phyloP scores from a whole-genome alignment of 345 rosid genomes.

The Turnera subulata region DNA sequence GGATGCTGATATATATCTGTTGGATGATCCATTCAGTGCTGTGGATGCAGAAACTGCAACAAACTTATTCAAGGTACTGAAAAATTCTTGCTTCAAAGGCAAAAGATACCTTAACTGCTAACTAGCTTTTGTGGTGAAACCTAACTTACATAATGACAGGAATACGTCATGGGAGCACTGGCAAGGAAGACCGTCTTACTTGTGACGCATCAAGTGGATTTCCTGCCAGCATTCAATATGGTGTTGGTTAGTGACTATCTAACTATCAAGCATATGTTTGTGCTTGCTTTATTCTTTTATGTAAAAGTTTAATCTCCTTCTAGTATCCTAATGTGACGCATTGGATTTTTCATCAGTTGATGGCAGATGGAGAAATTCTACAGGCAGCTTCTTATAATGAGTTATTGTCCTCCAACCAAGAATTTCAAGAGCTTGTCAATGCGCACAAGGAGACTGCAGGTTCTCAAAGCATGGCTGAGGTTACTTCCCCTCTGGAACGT shows the following conservation, averaged over 20 bases:
- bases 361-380: constrained; percentile 83
- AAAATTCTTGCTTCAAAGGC: not conserved
- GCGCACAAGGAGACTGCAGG: constrained; percentile 98
- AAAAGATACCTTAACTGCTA: not conserved
- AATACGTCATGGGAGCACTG: constrained; percentile 76
- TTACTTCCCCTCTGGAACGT: constrained; percentile 26
- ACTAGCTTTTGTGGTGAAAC: constrained; percentile 4
- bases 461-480: constrained; percentile 51
- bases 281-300: too few relatives aligned
- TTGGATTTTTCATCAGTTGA: constrained; percentile 45
- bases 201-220: constrained; percentile 97
- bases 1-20: constrained; percentile 79
- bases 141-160: constrained; percentile 47
- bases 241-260: constrained; percentile 57
- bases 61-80: constrained; percentile 70
- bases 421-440: constrained; percentile 79
- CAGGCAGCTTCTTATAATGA: constrained; percentile 70
- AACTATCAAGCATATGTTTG: not conserved
- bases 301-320: not conserved
- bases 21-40: constrained; percentile 97
- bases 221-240: constrained; percentile 81
- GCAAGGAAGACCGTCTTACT: constrained; percentile 67
- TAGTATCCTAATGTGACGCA: too few relatives aligned
- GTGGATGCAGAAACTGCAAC: constrained; percentile 96
- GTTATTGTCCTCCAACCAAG: constrained; percentile 53